phyloP scores from a whole-genome alignment of 805 yeast genomes.

The Dipodascus geniculatus region DNA sequence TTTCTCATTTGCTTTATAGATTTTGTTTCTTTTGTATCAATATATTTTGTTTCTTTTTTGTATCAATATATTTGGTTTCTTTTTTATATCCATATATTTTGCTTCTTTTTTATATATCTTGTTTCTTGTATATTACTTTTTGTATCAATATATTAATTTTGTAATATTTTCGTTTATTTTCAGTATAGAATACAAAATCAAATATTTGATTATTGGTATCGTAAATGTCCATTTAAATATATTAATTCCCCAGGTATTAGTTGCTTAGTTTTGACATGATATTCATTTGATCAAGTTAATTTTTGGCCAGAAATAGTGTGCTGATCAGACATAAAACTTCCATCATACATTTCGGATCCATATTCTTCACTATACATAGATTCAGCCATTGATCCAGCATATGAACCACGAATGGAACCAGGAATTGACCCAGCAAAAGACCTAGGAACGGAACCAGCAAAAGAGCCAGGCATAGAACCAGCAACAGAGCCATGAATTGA shows the following conservation, averaged over 20 bases:
- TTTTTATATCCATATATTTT: no score
- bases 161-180: no score
- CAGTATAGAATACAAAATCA: no score
- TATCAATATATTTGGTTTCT: no score
- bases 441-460: conserved; percentile 6
- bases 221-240: background rate
- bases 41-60: background rate
- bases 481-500: conserved; percentile 7
- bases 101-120: no score
- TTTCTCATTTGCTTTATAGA: no score
- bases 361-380: background rate
- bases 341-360: background rate
- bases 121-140: no score
- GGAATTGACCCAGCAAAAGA: conserved; percentile 9
- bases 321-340: background rate
- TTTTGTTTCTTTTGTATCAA: background rate
- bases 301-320: background rate
- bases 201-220: no score
- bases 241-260: no score
- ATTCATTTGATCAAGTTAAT: background rate
- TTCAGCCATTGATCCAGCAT: background rate
- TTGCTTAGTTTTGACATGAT: background rate
- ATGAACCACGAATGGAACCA: background rate
- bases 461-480: conserved; percentile 8
- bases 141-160: no score